phyloP scores from a whole-genome alignment of 345 rosid genomes.

The Gossypium turneri region DNA sequence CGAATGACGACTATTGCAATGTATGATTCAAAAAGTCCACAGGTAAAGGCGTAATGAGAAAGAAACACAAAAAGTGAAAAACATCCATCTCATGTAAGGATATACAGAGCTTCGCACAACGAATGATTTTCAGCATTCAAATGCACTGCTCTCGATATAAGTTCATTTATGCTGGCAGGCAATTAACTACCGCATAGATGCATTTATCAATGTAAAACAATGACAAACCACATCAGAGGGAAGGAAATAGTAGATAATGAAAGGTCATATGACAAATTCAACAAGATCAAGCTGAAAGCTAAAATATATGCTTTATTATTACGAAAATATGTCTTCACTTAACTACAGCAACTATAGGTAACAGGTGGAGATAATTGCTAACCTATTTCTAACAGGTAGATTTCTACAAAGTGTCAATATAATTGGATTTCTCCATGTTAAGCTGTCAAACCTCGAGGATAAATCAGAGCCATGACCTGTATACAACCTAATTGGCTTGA shows the following conservation, averaged over 20 bases:
- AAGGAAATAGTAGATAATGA: background rate
- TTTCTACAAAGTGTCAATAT: slow-evolving; percentile 18
- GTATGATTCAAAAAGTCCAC: background rate
- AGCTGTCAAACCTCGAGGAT: slow-evolving; percentile 14
- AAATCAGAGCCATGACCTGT: slow-evolving; percentile 27
- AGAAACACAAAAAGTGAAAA: background rate
- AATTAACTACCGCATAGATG: background rate
- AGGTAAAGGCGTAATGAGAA: background rate
- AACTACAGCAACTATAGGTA: slow-evolving; percentile 15
- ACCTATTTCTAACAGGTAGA: slow-evolving; percentile 23
- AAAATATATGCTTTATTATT: slow-evolving; percentile 23
- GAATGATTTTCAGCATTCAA: background rate
- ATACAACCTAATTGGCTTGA: slow-evolving; percentile 29
- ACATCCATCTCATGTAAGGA: background rate
- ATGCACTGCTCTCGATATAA: background rate
- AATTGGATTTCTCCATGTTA: slow-evolving; percentile 17
- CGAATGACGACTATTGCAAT: background rate
- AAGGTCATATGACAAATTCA: slow-evolving; percentile 9
- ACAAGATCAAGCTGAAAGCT: slow-evolving; percentile 6
- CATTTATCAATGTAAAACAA: background rate
- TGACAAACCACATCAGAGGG: background rate
- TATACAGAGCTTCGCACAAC: background rate
- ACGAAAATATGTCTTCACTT: slow-evolving; percentile 8
- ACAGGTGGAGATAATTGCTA: slow-evolving; percentile 13
- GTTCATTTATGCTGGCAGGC: background rate